Evolutionary conservation across 805 yeast species (phyloP), one percentile per base, ranked within the genome.

Genomic region (Monosporozyma unispora): DNA sequence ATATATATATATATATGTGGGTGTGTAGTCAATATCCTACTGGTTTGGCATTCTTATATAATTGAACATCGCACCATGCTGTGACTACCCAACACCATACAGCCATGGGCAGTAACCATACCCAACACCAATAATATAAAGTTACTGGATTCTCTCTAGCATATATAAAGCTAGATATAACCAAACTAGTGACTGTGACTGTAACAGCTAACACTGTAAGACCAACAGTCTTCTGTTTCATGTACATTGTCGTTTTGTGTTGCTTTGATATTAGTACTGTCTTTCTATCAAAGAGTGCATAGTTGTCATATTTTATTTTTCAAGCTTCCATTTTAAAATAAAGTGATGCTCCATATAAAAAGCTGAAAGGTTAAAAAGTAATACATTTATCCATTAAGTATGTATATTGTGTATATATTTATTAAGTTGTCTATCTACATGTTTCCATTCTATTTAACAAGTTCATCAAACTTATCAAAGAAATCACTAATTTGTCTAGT

Each of bases 401-500:
- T n/a, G 5, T 23, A 14, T 9, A n/a, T 25, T 16, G 18, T n/a
- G 3, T 25, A 41, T 41, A 9, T 40, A 23, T 23, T 22, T 9
- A 35, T 35, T 14, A 22, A 40, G 22, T 6, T 40, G 23, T 41
- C 16, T 25, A 21, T 43, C 45, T 43, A 43, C 14, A 43, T 43
- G 21, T 21, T 21, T 14, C 16, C 6, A 14, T 3, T 11, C 31
- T 47, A 55, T 25, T 50, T 29, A 11, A 70, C 64, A 2, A 50
- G 39, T 10, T 60, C 56, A 19, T 64, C 64, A 59, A 74, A 74
- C 11, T 67, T 64, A 35, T 52, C 52, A 25, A 76, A 67, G 56
- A 64, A 74, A 16, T 70, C 63, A 22, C 66, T 63, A 42, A 76
- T 64, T 44, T 71, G 70, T 42, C 68, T 65, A 5, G 70, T 61